Evolutionary conservation across 495 filamentous ascomycete species (phyloP).

Genomic region (Friedmanniomyces simplex): DNA sequence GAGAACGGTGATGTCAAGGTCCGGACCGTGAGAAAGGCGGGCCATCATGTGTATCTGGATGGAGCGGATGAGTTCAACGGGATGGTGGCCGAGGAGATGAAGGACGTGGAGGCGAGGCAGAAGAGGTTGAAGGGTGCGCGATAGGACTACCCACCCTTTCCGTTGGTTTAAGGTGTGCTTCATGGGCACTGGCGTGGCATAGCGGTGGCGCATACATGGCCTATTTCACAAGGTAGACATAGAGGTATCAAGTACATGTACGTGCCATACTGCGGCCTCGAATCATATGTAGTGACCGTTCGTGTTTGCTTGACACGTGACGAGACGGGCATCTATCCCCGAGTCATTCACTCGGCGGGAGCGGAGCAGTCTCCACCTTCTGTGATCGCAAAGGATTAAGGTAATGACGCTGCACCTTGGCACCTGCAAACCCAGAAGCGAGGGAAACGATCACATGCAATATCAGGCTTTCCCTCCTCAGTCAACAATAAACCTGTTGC

Average conservation of each 20-base stretch:
- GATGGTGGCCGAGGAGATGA: slow-evolving; percentile 65
- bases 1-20: slow-evolving; percentile 78
- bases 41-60: slow-evolving; percentile 90
- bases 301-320: too few relatives aligned
- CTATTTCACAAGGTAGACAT: too few relatives aligned
- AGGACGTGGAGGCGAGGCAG: slow-evolving; percentile 47
- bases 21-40: slow-evolving; percentile 67
- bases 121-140: slow-evolving; percentile 29
- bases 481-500: too few relatives aligned
- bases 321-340: not conserved
- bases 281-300: too few relatives aligned
- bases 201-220: too few relatives aligned
- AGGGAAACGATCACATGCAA: too few relatives aligned
- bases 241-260: too few relatives aligned
- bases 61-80: slow-evolving; percentile 83
- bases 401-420: too few relatives aligned
- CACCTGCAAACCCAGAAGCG: too few relatives aligned
- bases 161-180: not conserved
- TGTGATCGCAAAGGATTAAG: too few relatives aligned
- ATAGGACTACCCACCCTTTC: not conserved
- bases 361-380: not conserved
- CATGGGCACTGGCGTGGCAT: not conserved
- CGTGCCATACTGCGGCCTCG: too few relatives aligned
- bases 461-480: too few relatives aligned
- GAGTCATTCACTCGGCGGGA: not conserved